phyloP scores from a whole-genome alignment of 2,329 filamentous ascomycete genomes.

The Ascosphaera pollenicola region DNA sequence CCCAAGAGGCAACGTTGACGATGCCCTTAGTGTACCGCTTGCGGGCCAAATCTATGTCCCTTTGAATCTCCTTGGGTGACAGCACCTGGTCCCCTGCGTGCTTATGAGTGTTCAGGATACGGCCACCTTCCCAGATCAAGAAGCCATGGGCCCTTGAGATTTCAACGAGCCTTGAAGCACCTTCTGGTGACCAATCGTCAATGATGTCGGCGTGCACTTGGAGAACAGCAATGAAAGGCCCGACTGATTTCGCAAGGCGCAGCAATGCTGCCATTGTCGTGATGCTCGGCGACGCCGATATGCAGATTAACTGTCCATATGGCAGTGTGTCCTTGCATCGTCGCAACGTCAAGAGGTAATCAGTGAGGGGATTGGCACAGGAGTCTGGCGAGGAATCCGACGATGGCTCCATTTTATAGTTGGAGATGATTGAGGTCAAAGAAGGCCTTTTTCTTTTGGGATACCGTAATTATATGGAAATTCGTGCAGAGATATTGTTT shows the following conservation, averaged over 20 bases:
- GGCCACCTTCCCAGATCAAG: constrained; percentile 20
- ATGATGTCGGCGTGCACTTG: constrained; percentile 41
- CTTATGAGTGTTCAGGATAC: constrained; percentile 16
- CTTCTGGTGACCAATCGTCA: constrained; percentile 35
- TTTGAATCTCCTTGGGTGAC: constrained; percentile 12
- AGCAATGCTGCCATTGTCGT: constrained; percentile 33
- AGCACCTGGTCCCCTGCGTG: constrained; percentile 12
- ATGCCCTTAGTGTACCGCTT: constrained; percentile 19
- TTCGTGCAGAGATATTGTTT: too few relatives aligned
- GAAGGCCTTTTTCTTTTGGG: too few relatives aligned
- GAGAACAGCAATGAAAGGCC: constrained; percentile 36
- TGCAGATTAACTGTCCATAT: constrained; percentile 17
- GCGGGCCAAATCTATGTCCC: constrained; percentile 14
- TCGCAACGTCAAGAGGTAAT: constrained; percentile 16
- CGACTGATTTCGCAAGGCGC: constrained; percentile 33
- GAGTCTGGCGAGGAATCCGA: constrained; percentile 1
- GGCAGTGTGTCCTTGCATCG: constrained; percentile 15
- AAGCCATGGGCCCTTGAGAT: constrained; percentile 17
- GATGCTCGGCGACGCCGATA: constrained; percentile 34
- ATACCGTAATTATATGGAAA: too few relatives aligned
- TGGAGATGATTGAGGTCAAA: neutral
- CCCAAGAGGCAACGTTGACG: constrained; percentile 17
- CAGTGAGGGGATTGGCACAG: constrained; percentile 13
- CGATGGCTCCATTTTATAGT: constrained; percentile 2
- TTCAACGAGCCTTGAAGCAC: constrained; percentile 19